Conservation (phyloP, 129 eudicot genomes). For the Artemisia tridentata region DNA sequence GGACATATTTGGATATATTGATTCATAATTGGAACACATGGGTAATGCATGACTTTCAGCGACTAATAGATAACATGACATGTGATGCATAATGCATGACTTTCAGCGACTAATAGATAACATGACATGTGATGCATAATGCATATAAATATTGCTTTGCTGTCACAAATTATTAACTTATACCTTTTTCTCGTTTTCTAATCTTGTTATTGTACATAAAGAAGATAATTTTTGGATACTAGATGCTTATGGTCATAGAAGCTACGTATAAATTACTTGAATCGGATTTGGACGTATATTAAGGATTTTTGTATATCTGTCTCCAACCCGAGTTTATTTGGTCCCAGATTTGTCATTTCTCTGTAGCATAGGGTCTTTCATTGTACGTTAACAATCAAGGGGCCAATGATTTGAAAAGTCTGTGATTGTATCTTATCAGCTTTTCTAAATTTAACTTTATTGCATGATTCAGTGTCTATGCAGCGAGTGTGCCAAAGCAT, state of each 20-base stretch:
- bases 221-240: background rate
- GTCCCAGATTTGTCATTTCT: conserved; percentile 6
- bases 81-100: conserved; percentile 23
- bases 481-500: conserved; percentile 84
- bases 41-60: conserved; percentile 3
- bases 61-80: conserved; percentile 12
- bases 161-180: conserved; percentile 5
- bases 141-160: background rate
- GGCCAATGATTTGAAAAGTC: too few species aligned
- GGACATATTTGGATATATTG: conserved; percentile 12
- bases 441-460: background rate
- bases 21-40: conserved; percentile 13
- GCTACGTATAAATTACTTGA: background rate
- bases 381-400: background rate
- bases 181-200: background rate
- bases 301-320: background rate
- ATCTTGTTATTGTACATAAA: conserved; percentile 13
- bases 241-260: background rate
- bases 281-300: background rate
- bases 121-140: conserved; percentile 23
- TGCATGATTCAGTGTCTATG: conserved; percentile 80
- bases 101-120: background rate
- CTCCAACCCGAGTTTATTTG: background rate
- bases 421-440: background rate
- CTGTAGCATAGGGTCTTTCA: background rate